These are phyloP conservation scores for Debaryomyces coudertii DNA, from an alignment of 1,139 yeast species.

Conservation along the genomic window DNA sequence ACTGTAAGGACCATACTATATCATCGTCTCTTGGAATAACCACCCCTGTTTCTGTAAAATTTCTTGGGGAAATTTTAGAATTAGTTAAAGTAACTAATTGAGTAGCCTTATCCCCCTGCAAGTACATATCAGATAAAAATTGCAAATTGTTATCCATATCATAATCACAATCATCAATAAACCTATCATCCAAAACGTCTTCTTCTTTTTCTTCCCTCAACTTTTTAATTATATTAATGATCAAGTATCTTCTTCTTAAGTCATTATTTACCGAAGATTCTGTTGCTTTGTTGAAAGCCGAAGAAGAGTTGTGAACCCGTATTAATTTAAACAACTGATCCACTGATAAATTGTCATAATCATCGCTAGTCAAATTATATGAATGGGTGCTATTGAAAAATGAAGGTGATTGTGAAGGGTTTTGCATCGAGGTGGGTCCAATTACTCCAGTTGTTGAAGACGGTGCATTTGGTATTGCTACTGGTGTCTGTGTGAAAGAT, in stretches of 20 bases:
- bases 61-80: conserved; percentile 56
- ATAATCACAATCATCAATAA: conserved; percentile 36
- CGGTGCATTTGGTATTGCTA: conserved; percentile 6
- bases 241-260: conserved; percentile 40
- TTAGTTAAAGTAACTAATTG: conserved; percentile 22
- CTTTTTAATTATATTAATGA: conserved; percentile 41
- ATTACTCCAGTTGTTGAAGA: conserved; percentile 21
- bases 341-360: conserved; percentile 41
- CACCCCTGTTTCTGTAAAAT: conserved; percentile 69
- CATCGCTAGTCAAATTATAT: conserved; percentile 40
- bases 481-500: conserved; percentile 9
- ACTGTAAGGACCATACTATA: conserved; percentile 89
- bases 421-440: conserved; percentile 13
- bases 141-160: conserved; percentile 50
- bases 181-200: conserved; percentile 39
- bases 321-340: conserved; percentile 44
- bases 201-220: conserved; percentile 42
- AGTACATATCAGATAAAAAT: conserved; percentile 45
- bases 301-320: conserved; percentile 18
- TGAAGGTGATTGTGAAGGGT: conserved; percentile 15
- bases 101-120: conserved; percentile 41
- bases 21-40: conserved; percentile 90
- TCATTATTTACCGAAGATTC: conserved; percentile 28
- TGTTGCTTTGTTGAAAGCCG: conserved; percentile 4
- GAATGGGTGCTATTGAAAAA: conserved; percentile 28